Evolutionary conservation across 2,329 filamentous ascomycete genomes (phyloP).

Genomic region (Verticillium nonalfalfae): DNA sequence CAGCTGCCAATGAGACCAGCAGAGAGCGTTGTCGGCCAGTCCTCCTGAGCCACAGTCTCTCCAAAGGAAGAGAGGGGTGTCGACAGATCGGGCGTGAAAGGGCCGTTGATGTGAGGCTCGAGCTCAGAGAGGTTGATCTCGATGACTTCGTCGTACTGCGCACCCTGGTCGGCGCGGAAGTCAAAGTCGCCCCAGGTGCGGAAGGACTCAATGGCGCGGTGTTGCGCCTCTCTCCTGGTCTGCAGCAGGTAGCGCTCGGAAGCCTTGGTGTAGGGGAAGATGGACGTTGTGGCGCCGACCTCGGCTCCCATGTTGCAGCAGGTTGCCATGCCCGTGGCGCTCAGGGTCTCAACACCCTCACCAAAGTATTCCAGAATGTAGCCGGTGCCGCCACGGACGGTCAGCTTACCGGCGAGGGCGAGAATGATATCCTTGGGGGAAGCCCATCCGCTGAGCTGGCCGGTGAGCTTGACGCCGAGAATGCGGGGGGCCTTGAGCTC

Average conservation of each 20-base stretch:
- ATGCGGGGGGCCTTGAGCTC: conserved; percentile 93
- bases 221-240: conserved; percentile 58
- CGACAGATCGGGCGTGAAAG: conserved; percentile 91
- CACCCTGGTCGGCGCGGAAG: conserved; percentile 71
- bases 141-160: conserved; percentile 85
- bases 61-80: conserved; percentile 90
- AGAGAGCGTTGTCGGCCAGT: conserved; percentile 87
- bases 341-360: conserved; percentile 80
- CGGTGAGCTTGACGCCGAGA: conserved; percentile 77
- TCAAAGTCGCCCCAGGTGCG: conserved; percentile 11
- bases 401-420: conserved; percentile 79
- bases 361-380: conserved; percentile 94
- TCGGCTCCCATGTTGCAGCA: conserved; percentile 86
- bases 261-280: conserved; percentile 85
- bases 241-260: conserved; percentile 82
- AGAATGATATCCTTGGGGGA: conserved; percentile 95
- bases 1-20: conserved; percentile 95
- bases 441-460: conserved; percentile 82
- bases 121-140: conserved; percentile 84
- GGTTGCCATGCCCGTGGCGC: conserved; percentile 89
- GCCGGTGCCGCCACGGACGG: conserved; percentile 88
- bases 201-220: conserved; percentile 7
- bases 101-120: conserved; percentile 95
- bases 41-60: conserved; percentile 71
- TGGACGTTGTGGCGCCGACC: conserved; percentile 90